Conservation (phyloP, 202 grass and related monocot species). For the Brachypodium distachyon region DNA sequence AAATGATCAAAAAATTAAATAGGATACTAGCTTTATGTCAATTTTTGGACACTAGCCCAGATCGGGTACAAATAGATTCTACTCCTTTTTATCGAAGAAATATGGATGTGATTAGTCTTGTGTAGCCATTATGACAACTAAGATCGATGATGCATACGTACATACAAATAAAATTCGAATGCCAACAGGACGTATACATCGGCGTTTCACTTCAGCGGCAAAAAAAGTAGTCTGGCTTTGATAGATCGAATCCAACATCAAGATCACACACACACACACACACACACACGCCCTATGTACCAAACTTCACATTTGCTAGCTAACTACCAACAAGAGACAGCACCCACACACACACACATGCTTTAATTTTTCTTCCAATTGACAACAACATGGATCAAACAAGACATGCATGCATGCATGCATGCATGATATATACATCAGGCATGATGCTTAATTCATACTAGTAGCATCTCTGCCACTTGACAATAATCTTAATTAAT, state of each 20-base stretch:
- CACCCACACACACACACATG: conserved; percentile 13
- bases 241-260: conserved; percentile 29
- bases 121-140: not conserved
- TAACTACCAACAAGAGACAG: conserved; percentile 46
- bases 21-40: too few relatives aligned
- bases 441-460: too few relatives aligned
- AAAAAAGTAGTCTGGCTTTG: conserved; percentile 12
- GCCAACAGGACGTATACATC: conserved; percentile 9
- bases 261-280: too few relatives aligned
- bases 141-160: not conserved
- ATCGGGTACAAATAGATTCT: too few relatives aligned
- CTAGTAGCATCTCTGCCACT: too few relatives aligned
- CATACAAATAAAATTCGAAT: not conserved
- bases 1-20: too few relatives aligned
- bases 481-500: too few relatives aligned
- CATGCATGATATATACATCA: not conserved
- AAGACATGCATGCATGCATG: not conserved
- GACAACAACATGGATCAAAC: conserved; percentile 17
- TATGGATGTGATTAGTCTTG: too few relatives aligned
- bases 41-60: too few relatives aligned
- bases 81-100: too few relatives aligned
- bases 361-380: not conserved
- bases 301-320: conserved; percentile 50
- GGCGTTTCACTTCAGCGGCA: conserved; percentile 1
- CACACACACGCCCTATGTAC: too few relatives aligned